These are phyloP conservation scores for Ogataea trehaloabstinens DNA, from an alignment of 805 yeast genomes.

Conservation along the genomic window DNA sequence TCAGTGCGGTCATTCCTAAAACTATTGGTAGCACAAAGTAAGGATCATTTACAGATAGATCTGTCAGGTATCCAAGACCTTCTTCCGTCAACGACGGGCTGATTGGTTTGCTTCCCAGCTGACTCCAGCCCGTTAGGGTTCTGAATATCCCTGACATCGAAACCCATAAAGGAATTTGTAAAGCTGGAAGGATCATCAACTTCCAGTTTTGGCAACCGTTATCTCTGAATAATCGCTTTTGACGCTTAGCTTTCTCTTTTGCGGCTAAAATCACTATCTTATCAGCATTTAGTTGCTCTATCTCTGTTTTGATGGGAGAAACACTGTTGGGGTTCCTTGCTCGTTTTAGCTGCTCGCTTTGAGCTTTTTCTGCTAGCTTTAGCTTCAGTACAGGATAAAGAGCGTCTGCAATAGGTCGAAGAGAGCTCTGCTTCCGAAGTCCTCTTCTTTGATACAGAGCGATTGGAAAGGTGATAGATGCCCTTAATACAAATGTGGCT, in stretches of 20 bases:
- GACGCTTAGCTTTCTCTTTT: constrained; percentile 76
- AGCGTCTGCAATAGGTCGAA: constrained; percentile 71
- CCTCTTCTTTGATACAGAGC: constrained; percentile 71
- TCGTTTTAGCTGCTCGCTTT: constrained; percentile 29
- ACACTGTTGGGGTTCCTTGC: constrained; percentile 14
- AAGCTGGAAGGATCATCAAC: constrained; percentile 66
- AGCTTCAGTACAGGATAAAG: constrained; percentile 71
- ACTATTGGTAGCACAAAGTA: constrained; percentile 63
- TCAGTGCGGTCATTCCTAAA: constrained; percentile 66
- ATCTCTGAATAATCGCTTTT: constrained; percentile 63
- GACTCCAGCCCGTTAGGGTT: constrained; percentile 67
- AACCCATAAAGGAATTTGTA: constrained; percentile 88
- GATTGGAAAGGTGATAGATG: constrained; percentile 71
- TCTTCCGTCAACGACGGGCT: constrained; percentile 51
- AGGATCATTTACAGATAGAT: constrained; percentile 61
- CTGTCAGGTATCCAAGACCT: constrained; percentile 59
- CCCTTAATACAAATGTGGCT: constrained; percentile 63
- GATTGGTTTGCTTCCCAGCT: constrained; percentile 40
- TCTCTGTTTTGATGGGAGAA: constrained; percentile 27
- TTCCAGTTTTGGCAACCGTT: constrained; percentile 79
- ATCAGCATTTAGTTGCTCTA: constrained; percentile 59
- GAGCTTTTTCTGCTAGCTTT: constrained; percentile 50
- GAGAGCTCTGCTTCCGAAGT: constrained; percentile 63
- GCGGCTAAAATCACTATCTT: constrained; percentile 72
- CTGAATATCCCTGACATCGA: constrained; percentile 73